Percentiles rank a stretch among this genome's conserved stretches.
Conservation (phyloP, 495 filamentous ascomycete genomes). For the Trichocladium uniseriatum region DNA sequence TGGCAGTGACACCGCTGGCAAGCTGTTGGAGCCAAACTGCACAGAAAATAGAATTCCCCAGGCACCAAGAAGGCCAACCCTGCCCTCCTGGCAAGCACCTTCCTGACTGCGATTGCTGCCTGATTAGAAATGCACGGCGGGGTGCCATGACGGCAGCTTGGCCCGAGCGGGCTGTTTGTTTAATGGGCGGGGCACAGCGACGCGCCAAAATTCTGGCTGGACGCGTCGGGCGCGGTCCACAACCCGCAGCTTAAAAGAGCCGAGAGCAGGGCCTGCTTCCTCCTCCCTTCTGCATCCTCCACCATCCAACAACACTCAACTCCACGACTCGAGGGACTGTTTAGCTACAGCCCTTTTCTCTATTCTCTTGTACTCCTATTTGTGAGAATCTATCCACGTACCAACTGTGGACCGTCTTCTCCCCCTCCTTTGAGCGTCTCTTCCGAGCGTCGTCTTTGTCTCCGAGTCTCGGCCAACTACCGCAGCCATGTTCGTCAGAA, state of each 20-base stretch:
- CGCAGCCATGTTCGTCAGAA: slow-evolving; percentile 48
- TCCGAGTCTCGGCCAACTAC: background rate
- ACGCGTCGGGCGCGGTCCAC: slow-evolving; percentile 17
- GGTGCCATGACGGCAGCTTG: slow-evolving; percentile 2
- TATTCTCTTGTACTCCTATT: background rate
- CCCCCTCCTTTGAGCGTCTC: background rate
- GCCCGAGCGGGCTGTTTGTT: too few species aligned
- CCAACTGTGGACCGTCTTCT: background rate
- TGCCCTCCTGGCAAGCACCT: background rate
- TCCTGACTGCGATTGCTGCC: background rate
- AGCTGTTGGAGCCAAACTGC: background rate
- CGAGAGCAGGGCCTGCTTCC: background rate
- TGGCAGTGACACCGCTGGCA: too few species aligned
- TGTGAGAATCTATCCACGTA: background rate
- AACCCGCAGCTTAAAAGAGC: slow-evolving; percentile 13
- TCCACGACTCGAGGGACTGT: background rate
- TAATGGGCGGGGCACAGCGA: slow-evolving; percentile 15
- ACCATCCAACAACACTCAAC: background rate
- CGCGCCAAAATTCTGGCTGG: slow-evolving; percentile 12
- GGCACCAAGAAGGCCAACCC: too few species aligned
- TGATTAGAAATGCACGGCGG: background rate
- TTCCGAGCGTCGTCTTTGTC: background rate
- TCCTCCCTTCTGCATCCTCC: slow-evolving; percentile 15
- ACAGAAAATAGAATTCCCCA: too few species aligned
- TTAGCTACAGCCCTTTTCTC: background rate